Percentiles rank a stretch among this genome's conserved stretches.
These are phyloP conservation scores for Breynia disticha DNA, from an alignment of 441 rosid genomes.

Conservation along the genomic window DNA sequence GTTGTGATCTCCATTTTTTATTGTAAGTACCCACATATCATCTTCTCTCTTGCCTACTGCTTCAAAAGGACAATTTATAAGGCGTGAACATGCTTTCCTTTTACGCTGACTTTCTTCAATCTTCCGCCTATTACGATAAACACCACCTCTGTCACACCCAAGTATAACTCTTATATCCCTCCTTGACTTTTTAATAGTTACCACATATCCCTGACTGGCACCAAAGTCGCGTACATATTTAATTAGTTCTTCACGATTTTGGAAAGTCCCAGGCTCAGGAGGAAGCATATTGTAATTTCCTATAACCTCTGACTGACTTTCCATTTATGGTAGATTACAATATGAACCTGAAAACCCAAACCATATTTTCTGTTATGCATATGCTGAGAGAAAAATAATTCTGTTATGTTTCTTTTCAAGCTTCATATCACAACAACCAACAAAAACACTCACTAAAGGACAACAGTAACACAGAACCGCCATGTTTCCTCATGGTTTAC, in stretches of 20 bases:
- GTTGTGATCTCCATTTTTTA: constrained; percentile 47
- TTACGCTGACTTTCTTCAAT: constrained; percentile 41
- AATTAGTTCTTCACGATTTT: constrained; percentile 48
- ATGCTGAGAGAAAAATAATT: too few relatives aligned
- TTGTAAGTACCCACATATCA: constrained; percentile 45
- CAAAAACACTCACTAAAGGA: too few relatives aligned
- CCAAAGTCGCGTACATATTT: constrained; percentile 47
- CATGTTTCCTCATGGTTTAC: too few relatives aligned
- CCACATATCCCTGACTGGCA: constrained; percentile 51
- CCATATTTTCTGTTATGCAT: too few relatives aligned
- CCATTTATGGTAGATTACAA: constrained; percentile 17
- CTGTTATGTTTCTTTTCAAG: too few relatives aligned
- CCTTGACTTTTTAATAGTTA: constrained; percentile 56
- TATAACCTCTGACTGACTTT: constrained; percentile 16
- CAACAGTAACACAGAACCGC: too few relatives aligned
- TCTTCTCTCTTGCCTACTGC: constrained; percentile 52
- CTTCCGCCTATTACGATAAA: constrained; percentile 51
- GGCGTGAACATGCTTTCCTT: constrained; percentile 48
- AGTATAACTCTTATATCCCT: constrained; percentile 50
- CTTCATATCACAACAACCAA: too few relatives aligned
- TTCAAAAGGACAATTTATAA: constrained; percentile 61
- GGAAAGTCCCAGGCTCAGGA: constrained; percentile 42
- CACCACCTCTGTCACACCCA: constrained; percentile 66
- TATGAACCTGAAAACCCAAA: constrained; percentile 1
- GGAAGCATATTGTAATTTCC: constrained; percentile 39